phyloP scores from a whole-genome alignment of 2,329 filamentous ascomycete species.

The Calonectria fujianensis region DNA sequence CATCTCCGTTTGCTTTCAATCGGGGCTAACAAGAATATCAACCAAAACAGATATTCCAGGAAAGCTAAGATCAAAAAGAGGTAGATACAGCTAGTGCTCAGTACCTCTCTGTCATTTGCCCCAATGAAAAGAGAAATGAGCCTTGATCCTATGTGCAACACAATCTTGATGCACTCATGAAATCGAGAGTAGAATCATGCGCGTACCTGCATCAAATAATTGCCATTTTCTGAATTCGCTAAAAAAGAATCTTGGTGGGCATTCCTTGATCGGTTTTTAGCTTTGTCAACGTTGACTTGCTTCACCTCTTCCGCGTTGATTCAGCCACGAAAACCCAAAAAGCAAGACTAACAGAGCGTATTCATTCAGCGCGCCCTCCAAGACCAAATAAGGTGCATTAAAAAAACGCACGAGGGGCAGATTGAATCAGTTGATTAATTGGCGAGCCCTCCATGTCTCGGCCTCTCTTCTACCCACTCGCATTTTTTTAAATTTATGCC shows the following conservation, averaged over 20 bases:
- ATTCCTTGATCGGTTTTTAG: neutral
- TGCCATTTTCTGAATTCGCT: neutral
- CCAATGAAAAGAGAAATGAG: neutral
- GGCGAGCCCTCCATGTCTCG: neutral
- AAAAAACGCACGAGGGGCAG: neutral
- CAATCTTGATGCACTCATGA: neutral
- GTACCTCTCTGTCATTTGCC: neutral
- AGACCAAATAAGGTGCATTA: neutral
- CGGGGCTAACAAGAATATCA: too few species aligned
- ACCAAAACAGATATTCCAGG: neutral
- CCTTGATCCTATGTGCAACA: neutral
- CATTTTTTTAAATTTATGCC: neutral
- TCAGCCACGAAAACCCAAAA: neutral
- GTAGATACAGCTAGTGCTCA: neutral
- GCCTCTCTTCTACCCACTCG: neutral
- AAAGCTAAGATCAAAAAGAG: neutral
- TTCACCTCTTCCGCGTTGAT: neutral
- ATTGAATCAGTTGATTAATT: neutral
- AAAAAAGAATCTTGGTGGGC: neutral
- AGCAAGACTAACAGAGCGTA: neutral
- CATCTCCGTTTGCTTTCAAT: neutral
- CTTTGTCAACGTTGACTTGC: neutral
- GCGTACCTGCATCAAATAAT: neutral
- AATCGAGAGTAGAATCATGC: neutral
- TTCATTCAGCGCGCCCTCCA: neutral